phyloP scores from a whole-genome alignment of 225 moss, liverwort and hornwort species.

The Antitrichia curtipendula region DNA sequence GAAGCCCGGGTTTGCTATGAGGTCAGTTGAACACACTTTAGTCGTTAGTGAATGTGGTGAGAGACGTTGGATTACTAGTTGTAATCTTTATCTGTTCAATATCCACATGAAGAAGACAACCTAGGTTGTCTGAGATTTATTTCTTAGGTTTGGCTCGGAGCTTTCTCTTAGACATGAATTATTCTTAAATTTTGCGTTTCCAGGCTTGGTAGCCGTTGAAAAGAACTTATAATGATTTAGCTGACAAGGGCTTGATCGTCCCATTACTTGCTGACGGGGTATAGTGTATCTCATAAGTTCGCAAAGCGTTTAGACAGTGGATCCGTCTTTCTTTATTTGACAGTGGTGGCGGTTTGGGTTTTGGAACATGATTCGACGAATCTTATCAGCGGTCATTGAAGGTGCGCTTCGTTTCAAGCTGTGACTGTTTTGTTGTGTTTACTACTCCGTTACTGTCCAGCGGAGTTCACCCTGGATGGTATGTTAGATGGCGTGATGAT shows the following conservation, averaged over 20 bases:
- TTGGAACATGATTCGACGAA: slow-evolving; percentile 31
- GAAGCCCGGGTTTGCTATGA: slow-evolving; percentile 71
- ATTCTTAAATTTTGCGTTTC: not conserved
- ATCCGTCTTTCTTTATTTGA: slow-evolving; percentile 38
- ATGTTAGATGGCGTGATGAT: not conserved
- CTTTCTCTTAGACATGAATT: not conserved
- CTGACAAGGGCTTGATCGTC: not conserved
- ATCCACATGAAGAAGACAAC: not conserved
- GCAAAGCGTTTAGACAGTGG: slow-evolving; percentile 24
- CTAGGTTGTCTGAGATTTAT: not conserved
- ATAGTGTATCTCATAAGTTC: slow-evolving; percentile 1
- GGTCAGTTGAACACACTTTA: slow-evolving; percentile 15
- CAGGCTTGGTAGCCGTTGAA: not conserved
- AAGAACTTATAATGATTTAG: not conserved
- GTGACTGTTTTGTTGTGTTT: not conserved
- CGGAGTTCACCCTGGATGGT: not conserved
- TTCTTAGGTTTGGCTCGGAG: not conserved
- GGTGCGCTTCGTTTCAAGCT: slow-evolving; percentile 32
- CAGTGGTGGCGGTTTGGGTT: slow-evolving; percentile 49
- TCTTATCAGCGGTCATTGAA: slow-evolving; percentile 61
- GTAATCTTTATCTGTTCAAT: not conserved
- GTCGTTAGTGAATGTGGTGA: not conserved
- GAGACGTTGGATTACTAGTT: not conserved
- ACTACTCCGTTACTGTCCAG: not conserved
- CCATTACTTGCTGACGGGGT: not conserved